Evolutionary conservation across 208 protist genomes (phyloP), one percentile per base, ranked within the genome.

Genomic region (Leishmania braziliensis): DNA sequence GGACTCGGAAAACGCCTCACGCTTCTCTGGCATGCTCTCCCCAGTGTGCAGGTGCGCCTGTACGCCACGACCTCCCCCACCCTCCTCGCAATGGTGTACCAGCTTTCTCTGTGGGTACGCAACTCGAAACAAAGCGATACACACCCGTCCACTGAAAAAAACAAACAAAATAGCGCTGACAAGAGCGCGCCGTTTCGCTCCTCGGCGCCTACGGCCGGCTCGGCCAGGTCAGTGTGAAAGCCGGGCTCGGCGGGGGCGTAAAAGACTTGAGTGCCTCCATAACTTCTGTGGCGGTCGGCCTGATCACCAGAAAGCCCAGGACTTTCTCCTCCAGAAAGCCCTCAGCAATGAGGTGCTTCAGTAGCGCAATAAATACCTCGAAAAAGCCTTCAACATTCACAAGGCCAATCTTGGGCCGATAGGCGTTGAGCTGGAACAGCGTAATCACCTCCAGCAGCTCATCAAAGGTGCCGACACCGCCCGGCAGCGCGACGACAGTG

Each of bases 361-460:
- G 81, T 54, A 92, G 54, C 5, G 74, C 85, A 18, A 95, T 9
- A 58, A 97, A 95, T 0, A 89, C 88, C 18, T 92, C 86, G 81
- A 92, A 97, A 79, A 94, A 97, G 63, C 86, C 82, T 43, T 92
- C 81, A 56, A 86, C 90, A 71, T 97, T 95, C 36, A 95, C 81
- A 43, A 97, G 46, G 39, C 92, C 93, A 68, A 97, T 95, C 80
- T 90, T 92, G 39, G 89, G 85, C 8, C 91, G 88, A 77, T 94
- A 93, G 26, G 84, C 84, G 81, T 94, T 93, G 29, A 97, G 82
- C 84, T 97, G 93, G 73, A 89, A 91, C n/a, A 95, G 89, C 76
- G 93, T 97, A 53, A 95, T 75, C 23, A 93, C 90, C 83, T 97
- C 93, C 29, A 95, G 84, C 72, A 97, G 86, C 79, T 97, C 93